Evolutionary conservation across 805 yeast species (phyloP).

Genomic region (Cyberlindnera galapagoensis): DNA sequence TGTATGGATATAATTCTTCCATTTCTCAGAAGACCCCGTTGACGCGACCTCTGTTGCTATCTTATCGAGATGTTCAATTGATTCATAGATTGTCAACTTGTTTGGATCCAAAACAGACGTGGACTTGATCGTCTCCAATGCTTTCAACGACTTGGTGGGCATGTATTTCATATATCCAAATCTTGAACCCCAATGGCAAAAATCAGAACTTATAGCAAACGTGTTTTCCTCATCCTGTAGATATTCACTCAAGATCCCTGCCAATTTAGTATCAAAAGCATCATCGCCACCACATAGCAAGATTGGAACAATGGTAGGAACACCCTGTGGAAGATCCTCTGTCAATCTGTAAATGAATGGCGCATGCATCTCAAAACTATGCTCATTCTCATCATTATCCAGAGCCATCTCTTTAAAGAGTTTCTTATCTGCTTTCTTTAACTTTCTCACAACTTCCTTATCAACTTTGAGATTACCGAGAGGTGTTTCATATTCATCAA

Average conservation of each 20-base stretch:
- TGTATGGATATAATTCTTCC: slow-evolving; percentile 57
- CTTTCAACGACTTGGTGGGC: slow-evolving; percentile 10
- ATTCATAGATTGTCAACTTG: slow-evolving; percentile 50
- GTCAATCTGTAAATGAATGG: slow-evolving; percentile 60
- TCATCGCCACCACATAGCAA: slow-evolving; percentile 62
- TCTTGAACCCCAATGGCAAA: slow-evolving; percentile 88
- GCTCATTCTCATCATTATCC: slow-evolving; percentile 75
- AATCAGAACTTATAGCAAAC: slow-evolving; percentile 82
- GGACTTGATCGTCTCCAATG: slow-evolving; percentile 10
- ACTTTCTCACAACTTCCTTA: slow-evolving; percentile 30
- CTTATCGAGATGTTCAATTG: slow-evolving; percentile 70
- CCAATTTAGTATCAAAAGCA: slow-evolving; percentile 37
- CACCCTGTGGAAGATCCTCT: slow-evolving; percentile 25
- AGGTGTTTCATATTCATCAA: slow-evolving; percentile 67
- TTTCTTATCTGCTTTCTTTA: slow-evolving; percentile 30
- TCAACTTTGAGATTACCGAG: slow-evolving; percentile 73
- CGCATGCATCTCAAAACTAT: slow-evolving; percentile 91
- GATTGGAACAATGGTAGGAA: slow-evolving; percentile 63
- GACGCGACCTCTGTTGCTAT: slow-evolving; percentile 61
- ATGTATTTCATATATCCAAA: slow-evolving; percentile 55
- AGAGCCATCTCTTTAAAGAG: slow-evolving; percentile 50
- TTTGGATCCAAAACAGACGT: slow-evolving; percentile 4
- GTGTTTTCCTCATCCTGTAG: slow-evolving; percentile 50
- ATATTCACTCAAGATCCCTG: slow-evolving; percentile 44
- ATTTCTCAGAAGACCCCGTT: slow-evolving; percentile 46